Base-by-base conservation (phyloP, 2,329 filamentous ascomycete species). In the Cylindrodendrum hubeiense region DNA sequence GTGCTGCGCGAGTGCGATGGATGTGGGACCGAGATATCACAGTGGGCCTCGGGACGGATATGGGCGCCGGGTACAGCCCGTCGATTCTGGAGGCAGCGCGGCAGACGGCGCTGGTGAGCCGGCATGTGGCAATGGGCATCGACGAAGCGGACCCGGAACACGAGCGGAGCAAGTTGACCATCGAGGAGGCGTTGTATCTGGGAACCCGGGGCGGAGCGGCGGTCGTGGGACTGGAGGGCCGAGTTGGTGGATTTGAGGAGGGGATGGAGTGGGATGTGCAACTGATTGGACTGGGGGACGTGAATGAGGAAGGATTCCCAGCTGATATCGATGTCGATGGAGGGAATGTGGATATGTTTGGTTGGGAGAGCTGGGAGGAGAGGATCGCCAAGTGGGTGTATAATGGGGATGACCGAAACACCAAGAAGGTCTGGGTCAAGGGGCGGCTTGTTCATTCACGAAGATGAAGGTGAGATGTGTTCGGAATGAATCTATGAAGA, bases 201-300 rank as follows among this genome's bases (percentile, higher is more conserved):
- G 95, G 91, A 0, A 99, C 96, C 1, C 82, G 89, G n/a, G 96
- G 96, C 12, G 96, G 96, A 0, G 96, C 96, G 0, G 85, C 87
- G 34, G 93, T 96, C 1, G 87, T 98, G 0, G 93, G 94, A 1
- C 83, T 98, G 66, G 86, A 85, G 43, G 85, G 88, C 9, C 87
- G 83, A 64, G 85, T 98, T 17, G 96, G 96, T 3, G 90, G 85
- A 0, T 98, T 98, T 77, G 93, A 93, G 68, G 86, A 91, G 1
- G 96, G 95, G 0, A 96, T 91, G 90, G 88, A 93, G 69, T 98
- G 91, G 89, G 96, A 99, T 84, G 94, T 93, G 64, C 94, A 98
- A 84, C 84, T 97, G 72, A 85, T 99, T 59, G 83, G 86, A 10
- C 79, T 98, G 24, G 87, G 85, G 1, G 55, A 73, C 4, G 84